Percentiles rank a stretch among this genome's conserved stretches.
These are phyloP conservation scores for Zopfochytrium polystomum DNA, from an alignment of 371 early-diverging fungal species.

Conservation along the genomic window DNA sequence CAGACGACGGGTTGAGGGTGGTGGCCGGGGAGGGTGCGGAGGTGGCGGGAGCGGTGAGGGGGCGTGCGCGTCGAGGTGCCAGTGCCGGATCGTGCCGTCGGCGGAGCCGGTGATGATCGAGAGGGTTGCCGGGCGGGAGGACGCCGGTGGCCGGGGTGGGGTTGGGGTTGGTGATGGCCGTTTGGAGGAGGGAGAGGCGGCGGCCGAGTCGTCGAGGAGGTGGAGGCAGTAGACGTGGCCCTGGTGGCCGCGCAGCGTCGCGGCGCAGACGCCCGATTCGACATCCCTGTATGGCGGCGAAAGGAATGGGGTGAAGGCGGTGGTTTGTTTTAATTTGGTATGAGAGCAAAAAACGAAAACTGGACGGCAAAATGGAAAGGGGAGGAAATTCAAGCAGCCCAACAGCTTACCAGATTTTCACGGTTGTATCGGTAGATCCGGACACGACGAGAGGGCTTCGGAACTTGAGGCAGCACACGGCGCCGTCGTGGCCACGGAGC, in stretches of 20 bases:
- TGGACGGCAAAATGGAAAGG: too few relatives aligned
- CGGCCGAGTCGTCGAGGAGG: constrained; percentile 4
- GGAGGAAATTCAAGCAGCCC: background rate
- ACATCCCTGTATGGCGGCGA: constrained; percentile 17
- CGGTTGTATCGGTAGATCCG: constrained; percentile 39
- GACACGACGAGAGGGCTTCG: constrained; percentile 21
- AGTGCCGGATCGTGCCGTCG: constrained; percentile 31
- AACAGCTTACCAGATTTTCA: constrained; percentile 35
- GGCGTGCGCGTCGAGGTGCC: constrained; percentile 18
- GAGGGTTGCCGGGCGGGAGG: too few relatives aligned
- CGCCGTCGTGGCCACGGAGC: constrained; percentile 28
- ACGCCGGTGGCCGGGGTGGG: too few relatives aligned
- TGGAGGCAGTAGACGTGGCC: constrained; percentile 42
- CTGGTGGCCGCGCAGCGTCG: constrained; percentile 31
- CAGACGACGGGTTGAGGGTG: constrained; percentile 29
- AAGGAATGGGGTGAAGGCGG: too few relatives aligned
- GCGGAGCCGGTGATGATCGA: constrained; percentile 30
- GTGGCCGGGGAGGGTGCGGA: constrained; percentile 32
- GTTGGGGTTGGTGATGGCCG: too few relatives aligned
- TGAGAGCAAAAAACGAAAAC: too few relatives aligned
- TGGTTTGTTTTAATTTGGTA: background rate
- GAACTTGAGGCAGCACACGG: constrained; percentile 32
- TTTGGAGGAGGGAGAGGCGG: too few relatives aligned
- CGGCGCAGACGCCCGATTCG: constrained; percentile 10
- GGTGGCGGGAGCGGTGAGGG: background rate